Percentiles rank a stretch among this genome's conserved stretches.
Conservation (phyloP, 176 grass and related monocot species). For the Aegilops longissima region DNA sequence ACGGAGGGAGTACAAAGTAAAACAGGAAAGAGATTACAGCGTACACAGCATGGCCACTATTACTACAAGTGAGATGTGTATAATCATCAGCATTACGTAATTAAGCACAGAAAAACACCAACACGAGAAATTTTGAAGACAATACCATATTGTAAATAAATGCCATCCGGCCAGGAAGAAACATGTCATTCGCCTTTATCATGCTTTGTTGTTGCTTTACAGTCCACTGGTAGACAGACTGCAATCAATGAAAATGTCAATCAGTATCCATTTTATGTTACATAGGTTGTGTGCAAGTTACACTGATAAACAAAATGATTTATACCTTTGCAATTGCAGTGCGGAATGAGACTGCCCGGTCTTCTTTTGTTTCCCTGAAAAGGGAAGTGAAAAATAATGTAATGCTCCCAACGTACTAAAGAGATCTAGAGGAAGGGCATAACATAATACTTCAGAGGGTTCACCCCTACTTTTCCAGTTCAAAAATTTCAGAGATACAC, state of each 20-base stretch:
- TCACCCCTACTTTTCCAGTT: neutral
- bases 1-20: neutral
- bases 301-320: constrained; percentile 12
- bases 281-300: neutral
- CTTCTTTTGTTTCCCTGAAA: constrained; percentile 68
- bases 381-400: constrained; percentile 19
- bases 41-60: neutral
- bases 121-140: neutral
- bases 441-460: neutral
- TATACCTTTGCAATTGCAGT: constrained; percentile 86
- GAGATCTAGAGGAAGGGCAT: neutral
- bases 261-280: constrained; percentile 23
- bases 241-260: constrained; percentile 33
- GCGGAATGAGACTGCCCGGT: constrained; percentile 72
- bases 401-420: neutral
- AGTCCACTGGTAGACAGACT: constrained; percentile 98
- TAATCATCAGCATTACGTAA: neutral
- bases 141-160: constrained; percentile 97
- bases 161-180: constrained; percentile 96
- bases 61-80: constrained; percentile 1
- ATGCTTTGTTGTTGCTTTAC: constrained; percentile 85
- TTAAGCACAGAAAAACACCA: constrained; percentile 34
- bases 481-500: neutral
- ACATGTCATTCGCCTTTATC: constrained; percentile 88
- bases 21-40: constrained; percentile 1